phyloP scores from a whole-genome alignment of 23 red algal species.

The Gracilaria domingensis region DNA sequence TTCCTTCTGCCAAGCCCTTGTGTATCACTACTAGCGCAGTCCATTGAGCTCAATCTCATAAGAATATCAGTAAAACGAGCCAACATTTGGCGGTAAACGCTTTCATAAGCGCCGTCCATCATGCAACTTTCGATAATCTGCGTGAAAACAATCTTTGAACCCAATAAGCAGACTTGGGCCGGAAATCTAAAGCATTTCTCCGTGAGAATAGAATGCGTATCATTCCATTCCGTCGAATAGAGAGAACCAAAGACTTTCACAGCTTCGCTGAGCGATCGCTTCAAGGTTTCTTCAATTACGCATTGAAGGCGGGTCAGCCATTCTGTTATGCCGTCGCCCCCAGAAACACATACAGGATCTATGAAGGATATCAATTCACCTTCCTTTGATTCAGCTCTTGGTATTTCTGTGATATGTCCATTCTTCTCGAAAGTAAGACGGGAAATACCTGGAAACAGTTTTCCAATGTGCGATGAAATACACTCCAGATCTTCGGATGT shows the following conservation, averaged over 20 bases:
- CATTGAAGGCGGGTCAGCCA: constrained; percentile 40
- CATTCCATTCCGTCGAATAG: constrained; percentile 7
- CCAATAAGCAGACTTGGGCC: constrained; percentile 49
- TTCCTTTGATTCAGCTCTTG: constrained; percentile 31
- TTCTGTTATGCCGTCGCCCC: background rate
- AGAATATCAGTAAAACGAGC: background rate
- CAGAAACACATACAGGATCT: constrained; percentile 37
- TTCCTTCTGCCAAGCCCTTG: constrained; percentile 10
- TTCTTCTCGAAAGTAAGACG: constrained; percentile 14
- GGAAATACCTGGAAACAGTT: constrained; percentile 73
- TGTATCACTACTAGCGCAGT: background rate
- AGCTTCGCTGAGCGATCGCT: constrained; percentile 4
- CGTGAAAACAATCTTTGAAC: constrained; percentile 45
- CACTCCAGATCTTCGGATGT: constrained; percentile 14
- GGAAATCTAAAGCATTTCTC: constrained; percentile 23
- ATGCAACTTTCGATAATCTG: constrained; percentile 23
- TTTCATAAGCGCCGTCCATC: background rate
- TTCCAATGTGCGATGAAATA: constrained; percentile 49
- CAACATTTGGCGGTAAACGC: background rate
- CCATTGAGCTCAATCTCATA: background rate
- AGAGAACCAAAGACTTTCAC: background rate
- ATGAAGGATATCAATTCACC: constrained; percentile 48
- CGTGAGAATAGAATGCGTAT: background rate
- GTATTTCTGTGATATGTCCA: constrained; percentile 16
- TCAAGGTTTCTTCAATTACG: constrained; percentile 11